These are phyloP conservation scores for Hygrophoropsis aurantiaca DNA, from an alignment of 768 basidiomycete genomes.

Conservation along the genomic window DNA sequence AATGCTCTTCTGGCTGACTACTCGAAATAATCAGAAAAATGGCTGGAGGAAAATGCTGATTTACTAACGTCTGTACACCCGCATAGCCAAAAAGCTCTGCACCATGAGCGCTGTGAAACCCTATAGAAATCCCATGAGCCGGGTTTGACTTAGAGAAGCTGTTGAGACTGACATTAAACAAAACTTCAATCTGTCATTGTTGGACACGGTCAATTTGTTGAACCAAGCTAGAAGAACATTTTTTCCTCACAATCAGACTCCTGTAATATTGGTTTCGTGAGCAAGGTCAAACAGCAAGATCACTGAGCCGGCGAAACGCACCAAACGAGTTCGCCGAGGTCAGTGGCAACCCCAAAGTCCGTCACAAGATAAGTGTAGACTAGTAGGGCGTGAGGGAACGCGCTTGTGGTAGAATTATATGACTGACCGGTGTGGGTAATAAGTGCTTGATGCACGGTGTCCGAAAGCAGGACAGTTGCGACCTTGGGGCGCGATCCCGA, in stretches of 20 bases:
- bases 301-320: slow-evolving; percentile 21
- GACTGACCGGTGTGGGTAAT: slow-evolving; percentile 50
- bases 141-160: background rate
- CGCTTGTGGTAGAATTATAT: background rate
- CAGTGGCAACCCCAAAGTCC: slow-evolving; percentile 31
- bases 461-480: slow-evolving; percentile 44
- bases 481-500: slow-evolving; percentile 36
- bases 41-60: background rate
- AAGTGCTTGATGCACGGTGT: slow-evolving; percentile 52
- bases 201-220: background rate
- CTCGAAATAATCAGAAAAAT: slow-evolving; percentile 13
- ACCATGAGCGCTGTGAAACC: slow-evolving; percentile 50
- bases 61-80: slow-evolving; percentile 47
- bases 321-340: slow-evolving; percentile 40
- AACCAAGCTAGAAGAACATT: background rate
- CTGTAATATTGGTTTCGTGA: background rate
- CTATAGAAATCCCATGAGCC: slow-evolving; percentile 17
- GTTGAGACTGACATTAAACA: slow-evolving; percentile 44
- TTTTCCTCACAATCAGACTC: slow-evolving; percentile 5
- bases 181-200: slow-evolving; percentile 42
- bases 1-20: slow-evolving; percentile 50
- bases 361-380: slow-evolving; percentile 50
- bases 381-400: slow-evolving; percentile 15
- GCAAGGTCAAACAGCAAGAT: background rate
- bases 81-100: slow-evolving; percentile 52